These are phyloP conservation scores for Ichthyophthirius multifiliis DNA, from an alignment of 169 alveolate genomes.

Conservation along the genomic window DNA sequence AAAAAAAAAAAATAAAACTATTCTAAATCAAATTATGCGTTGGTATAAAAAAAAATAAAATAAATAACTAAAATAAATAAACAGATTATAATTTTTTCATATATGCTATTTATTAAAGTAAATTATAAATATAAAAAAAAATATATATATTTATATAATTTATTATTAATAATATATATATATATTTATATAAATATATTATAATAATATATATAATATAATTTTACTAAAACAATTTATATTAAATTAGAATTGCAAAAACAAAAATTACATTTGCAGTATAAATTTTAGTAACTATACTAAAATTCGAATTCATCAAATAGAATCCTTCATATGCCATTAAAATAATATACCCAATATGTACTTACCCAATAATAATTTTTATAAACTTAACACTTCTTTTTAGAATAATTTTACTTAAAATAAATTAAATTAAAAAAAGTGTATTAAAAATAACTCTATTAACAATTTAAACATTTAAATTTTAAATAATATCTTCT, in stretches of 20 bases:
- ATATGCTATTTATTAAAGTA: not conserved
- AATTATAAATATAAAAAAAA: too few species aligned
- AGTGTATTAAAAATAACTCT: too few species aligned
- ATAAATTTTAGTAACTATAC: not conserved
- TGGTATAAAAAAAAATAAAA: not conserved
- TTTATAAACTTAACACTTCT: too few species aligned
- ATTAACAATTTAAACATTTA: too few species aligned
- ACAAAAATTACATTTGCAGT: not conserved
- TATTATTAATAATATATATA: too few species aligned
- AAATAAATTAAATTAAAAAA: too few species aligned
- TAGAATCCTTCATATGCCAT: not conserved
- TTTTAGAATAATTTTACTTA: too few species aligned
- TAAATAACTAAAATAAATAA: not conserved
- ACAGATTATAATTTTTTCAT: not conserved
- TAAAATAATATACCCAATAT: not conserved
- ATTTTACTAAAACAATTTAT: not conserved
- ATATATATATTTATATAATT: too few species aligned
- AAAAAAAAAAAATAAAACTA: not conserved
- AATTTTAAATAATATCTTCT: too few species aligned
- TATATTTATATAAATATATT: too few species aligned
- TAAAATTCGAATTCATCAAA: not conserved
- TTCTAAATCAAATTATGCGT: not conserved
- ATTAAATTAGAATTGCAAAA: not conserved
- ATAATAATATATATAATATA: not conserved
- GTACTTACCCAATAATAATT: too few species aligned